phyloP scores from a whole-genome alignment of 495 filamentous ascomycete genomes.

The Patellaria atrata region DNA sequence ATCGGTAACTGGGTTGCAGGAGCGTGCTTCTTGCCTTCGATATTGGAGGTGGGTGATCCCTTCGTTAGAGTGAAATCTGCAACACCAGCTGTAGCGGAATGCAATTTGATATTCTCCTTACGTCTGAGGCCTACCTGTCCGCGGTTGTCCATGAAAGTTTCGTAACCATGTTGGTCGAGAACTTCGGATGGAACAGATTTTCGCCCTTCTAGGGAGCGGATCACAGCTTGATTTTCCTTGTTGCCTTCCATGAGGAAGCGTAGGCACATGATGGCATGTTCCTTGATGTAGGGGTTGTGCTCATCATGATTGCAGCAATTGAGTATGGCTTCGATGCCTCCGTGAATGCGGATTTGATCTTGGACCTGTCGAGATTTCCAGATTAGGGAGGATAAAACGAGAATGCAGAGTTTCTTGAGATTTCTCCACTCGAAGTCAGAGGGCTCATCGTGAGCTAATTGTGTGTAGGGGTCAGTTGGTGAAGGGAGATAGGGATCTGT shows the following conservation, averaged over 20 bases:
- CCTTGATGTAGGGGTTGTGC: conserved; percentile 78
- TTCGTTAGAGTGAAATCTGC: not conserved
- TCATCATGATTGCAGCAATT: conserved; percentile 76
- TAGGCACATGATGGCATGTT: conserved; percentile 80
- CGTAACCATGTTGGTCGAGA: conserved; percentile 27
- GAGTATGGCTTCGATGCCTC: conserved; percentile 72
- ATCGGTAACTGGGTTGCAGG: too few relatives aligned
- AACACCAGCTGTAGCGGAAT: not conserved
- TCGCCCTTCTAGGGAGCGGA: conserved; percentile 40
- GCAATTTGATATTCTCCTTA: conserved; percentile 2
- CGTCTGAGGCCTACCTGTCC: conserved; percentile 25
- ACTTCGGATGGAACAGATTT: conserved; percentile 28
- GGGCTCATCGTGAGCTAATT: conserved; percentile 55
- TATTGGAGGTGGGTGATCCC: too few relatives aligned
- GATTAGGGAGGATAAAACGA: conserved; percentile 71
- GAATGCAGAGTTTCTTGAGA: conserved; percentile 79
- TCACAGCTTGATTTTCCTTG: conserved; percentile 58
- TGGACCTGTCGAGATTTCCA: conserved; percentile 70
- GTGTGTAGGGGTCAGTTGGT: conserved; percentile 39
- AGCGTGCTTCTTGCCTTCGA: too few relatives aligned
- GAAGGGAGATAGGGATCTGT: conserved; percentile 18
- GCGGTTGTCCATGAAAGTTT: conserved; percentile 28
- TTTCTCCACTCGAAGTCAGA: conserved; percentile 87
- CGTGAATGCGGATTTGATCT: conserved; percentile 65
- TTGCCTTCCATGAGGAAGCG: conserved; percentile 81